phyloP scores from a whole-genome alignment of 2,329 filamentous ascomycete species.

The Fusarium metavorans region DNA sequence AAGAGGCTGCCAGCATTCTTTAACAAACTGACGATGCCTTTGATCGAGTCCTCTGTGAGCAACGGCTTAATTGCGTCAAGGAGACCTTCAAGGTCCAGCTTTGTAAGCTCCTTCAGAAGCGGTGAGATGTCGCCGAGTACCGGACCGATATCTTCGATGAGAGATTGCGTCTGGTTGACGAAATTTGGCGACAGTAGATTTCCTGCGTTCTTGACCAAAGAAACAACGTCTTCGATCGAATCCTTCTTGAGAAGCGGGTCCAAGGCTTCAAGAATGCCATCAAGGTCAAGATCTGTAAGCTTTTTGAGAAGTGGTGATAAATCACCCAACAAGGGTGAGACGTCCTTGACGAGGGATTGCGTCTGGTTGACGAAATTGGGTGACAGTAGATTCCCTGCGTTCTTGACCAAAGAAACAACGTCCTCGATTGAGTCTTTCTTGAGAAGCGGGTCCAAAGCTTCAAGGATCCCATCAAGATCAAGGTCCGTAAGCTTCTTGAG shows the following conservation, averaged over 20 bases:
- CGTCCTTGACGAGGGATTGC: constrained; percentile 41
- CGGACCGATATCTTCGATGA: constrained; percentile 50
- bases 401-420: constrained; percentile 41
- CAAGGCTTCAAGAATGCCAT: constrained; percentile 46
- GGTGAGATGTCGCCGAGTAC: constrained; percentile 42
- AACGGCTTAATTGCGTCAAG: constrained; percentile 51
- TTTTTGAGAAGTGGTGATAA: constrained; percentile 48
- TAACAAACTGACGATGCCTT: constrained; percentile 44
- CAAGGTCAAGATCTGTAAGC: constrained; percentile 48
- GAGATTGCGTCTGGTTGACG: constrained; percentile 46
- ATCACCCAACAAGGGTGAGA: constrained; percentile 48
- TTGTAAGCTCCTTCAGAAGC: constrained; percentile 42
- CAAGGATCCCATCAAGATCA: constrained; percentile 49
- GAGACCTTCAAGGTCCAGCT: constrained; percentile 51
- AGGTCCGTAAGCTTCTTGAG: constrained; percentile 47
- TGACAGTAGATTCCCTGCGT: constrained; percentile 39
- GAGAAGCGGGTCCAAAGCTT: constrained; percentile 44
- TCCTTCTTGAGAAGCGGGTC: constrained; percentile 46
- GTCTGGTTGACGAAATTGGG: constrained; percentile 39
- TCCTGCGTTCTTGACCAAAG: constrained; percentile 41
- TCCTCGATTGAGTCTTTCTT: constrained; percentile 43
- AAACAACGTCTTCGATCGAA: constrained; percentile 42
- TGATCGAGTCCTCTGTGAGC: constrained; percentile 41
- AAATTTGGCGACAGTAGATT: constrained; percentile 37
- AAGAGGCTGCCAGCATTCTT: constrained; percentile 49